A percentile compares a stretch with the other conserved stretches of the same genome.
These are phyloP conservation scores for Paracorniculantispora psalliotae DNA, from an alignment of 2,329 filamentous ascomycete genomes.

Conservation along the genomic window DNA sequence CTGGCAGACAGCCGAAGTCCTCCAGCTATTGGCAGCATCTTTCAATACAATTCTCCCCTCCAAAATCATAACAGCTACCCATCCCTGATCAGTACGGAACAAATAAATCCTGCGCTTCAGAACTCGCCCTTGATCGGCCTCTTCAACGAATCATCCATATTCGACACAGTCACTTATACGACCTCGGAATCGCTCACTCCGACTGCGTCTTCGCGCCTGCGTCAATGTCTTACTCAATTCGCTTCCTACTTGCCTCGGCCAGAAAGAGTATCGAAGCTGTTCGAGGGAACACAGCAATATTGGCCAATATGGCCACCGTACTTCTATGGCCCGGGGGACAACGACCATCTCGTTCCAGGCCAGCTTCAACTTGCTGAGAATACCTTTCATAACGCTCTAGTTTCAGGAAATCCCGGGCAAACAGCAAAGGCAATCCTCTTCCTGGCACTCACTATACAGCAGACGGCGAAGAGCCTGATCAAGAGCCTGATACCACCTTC, in stretches of 20 bases:
- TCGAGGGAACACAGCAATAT: conserved; percentile 19
- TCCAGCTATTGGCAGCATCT: neutral
- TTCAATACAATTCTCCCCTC: too few relatives aligned
- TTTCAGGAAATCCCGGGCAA: conserved; percentile 31
- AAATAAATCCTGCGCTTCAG: neutral
- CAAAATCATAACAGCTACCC: neutral
- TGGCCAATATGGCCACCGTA: conserved; percentile 23
- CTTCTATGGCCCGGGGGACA: conserved; percentile 11
- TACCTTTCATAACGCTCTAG: conserved; percentile 32
- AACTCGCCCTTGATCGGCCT: conserved; percentile 5
- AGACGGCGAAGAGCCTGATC: conserved; percentile 32
- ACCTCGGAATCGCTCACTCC: neutral
- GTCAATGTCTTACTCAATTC: conserved; percentile 14
- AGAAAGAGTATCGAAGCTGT: conserved; percentile 17
- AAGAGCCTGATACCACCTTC: conserved; percentile 25
- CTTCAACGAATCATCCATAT: conserved; percentile 7
- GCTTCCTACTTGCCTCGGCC: conserved; percentile 12
- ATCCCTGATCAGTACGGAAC: neutral
- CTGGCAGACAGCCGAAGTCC: neutral
- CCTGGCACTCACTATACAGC: conserved; percentile 36
- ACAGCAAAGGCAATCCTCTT: conserved; percentile 36
- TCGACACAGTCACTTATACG: neutral
- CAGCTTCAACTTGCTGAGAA: conserved; percentile 18
- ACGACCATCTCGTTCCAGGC: conserved; percentile 5
- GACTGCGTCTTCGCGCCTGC: conserved; percentile 1